These are phyloP conservation scores for Medakamo hakoo DNA, from an alignment of 139 green algal genomes.

Conservation along the genomic window DNA sequence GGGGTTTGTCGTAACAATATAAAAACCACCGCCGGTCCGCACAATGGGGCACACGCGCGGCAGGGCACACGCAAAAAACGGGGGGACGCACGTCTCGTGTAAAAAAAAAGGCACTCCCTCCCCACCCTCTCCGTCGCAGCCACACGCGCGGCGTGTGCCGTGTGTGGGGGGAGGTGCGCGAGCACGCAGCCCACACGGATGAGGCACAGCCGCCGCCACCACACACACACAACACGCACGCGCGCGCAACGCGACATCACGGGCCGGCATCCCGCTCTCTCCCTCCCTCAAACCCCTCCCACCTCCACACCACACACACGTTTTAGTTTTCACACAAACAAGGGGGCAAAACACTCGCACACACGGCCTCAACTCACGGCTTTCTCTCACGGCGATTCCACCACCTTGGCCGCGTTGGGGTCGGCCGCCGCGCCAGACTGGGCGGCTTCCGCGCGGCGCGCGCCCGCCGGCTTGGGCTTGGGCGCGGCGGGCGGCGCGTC, in stretches of 20 bases:
- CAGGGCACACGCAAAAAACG: background rate
- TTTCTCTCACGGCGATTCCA: background rate
- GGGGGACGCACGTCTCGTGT: background rate
- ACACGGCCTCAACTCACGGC: no score
- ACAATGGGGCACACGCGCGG: no score
- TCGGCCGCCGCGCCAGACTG: background rate
- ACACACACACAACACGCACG: no score
- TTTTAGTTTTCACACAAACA: background rate
- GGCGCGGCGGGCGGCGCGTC: background rate
- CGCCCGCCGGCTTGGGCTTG: background rate
- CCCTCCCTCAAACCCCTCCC: no score
- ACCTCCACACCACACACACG: background rate
- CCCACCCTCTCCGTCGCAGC: no score
- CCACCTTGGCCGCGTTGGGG: background rate
- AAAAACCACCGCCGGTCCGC: no score
- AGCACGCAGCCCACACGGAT: background rate
- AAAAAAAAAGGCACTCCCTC: background rate
- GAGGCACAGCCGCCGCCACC: no score
- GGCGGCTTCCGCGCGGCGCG: no score
- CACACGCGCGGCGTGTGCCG: no score
- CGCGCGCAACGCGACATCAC: no score
- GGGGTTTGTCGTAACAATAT: background rate
- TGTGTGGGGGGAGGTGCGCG: background rate
- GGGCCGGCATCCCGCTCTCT: no score
- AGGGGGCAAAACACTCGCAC: no score